A percentile compares a stretch with the other conserved stretches of the same genome.
Conservation (phyloP, 2,329 filamentous ascomycete genomes). For the Fusarium kyushuense region DNA sequence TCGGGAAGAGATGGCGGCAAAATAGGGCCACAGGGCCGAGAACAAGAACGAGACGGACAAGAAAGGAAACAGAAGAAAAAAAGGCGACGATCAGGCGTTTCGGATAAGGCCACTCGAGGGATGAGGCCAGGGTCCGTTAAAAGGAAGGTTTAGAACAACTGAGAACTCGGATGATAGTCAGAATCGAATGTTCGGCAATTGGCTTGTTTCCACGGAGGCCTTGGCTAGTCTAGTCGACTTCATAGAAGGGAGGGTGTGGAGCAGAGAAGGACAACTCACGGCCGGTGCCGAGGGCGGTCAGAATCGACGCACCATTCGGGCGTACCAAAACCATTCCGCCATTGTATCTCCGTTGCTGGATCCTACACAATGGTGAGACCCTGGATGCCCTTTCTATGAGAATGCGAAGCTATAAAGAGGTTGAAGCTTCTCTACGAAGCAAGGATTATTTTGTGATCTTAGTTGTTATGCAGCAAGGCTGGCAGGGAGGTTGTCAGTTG, state of each 20-base stretch:
- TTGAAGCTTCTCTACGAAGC: background rate
- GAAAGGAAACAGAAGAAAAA: slow-evolving; percentile 26
- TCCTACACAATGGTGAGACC: slow-evolving; percentile 3
- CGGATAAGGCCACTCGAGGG: slow-evolving; percentile 44
- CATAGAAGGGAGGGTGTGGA: slow-evolving; percentile 6
- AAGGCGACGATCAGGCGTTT: slow-evolving; percentile 43
- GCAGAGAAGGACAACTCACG: slow-evolving; percentile 16
- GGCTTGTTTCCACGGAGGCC: slow-evolving; percentile 26
- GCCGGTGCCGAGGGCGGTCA: slow-evolving; percentile 34
- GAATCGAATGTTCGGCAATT: slow-evolving; percentile 50
- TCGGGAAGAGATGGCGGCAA: slow-evolving; percentile 19
- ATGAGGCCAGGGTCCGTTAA: slow-evolving; percentile 27
- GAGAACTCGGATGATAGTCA: slow-evolving; percentile 45
- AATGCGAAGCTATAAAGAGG: background rate
- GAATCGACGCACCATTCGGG: slow-evolving; percentile 38
- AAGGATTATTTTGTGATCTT: slow-evolving; percentile 10
- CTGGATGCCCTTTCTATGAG: background rate
- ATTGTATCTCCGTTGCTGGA: slow-evolving; percentile 30
- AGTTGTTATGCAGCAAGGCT: background rate
- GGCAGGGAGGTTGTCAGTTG: background rate
- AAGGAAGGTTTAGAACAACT: slow-evolving; percentile 41
- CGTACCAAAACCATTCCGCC: slow-evolving; percentile 16
- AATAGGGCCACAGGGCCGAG: slow-evolving; percentile 14
- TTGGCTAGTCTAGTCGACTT: slow-evolving; percentile 15
- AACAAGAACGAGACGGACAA: slow-evolving; percentile 20